Evolutionary conservation across 331 rosid genomes (phyloP).

Genomic region (Telfairia occidentalis): DNA sequence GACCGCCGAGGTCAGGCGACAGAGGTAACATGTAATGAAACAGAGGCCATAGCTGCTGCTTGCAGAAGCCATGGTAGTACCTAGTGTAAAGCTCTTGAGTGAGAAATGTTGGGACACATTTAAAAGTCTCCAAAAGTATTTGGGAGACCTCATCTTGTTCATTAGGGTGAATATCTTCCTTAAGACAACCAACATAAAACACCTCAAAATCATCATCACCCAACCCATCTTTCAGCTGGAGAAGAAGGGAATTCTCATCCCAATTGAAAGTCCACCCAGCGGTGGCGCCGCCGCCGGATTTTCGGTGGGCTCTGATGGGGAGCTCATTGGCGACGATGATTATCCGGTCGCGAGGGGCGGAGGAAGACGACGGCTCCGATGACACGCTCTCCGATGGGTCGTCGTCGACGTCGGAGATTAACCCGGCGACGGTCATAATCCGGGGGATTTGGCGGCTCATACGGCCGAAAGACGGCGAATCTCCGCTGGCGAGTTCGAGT

Average conservation of each 20-base stretch:
- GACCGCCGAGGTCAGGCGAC: slow-evolving; percentile 67
- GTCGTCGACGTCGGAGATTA: slow-evolving; percentile 50
- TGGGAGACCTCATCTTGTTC: slow-evolving; percentile 72
- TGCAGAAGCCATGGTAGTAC: slow-evolving; percentile 65
- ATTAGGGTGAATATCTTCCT: slow-evolving; percentile 47
- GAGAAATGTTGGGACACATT: slow-evolving; percentile 55
- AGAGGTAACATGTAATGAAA: slow-evolving; percentile 65
- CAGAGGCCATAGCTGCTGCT: slow-evolving; percentile 71
- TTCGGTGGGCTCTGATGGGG: slow-evolving; percentile 51
- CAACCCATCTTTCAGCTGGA: slow-evolving; percentile 56
- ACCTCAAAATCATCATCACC: slow-evolving; percentile 64
- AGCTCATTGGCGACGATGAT: slow-evolving; percentile 70
- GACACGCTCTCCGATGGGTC: slow-evolving; percentile 30
- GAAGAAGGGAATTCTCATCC: slow-evolving; percentile 63
- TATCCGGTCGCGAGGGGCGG: slow-evolving; percentile 39
- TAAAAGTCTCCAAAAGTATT: slow-evolving; percentile 37
- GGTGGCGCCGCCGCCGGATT: slow-evolving; percentile 22
- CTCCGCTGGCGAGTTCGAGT: slow-evolving; percentile 55
- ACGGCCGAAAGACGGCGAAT: slow-evolving; percentile 37
- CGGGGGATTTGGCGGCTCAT: slow-evolving; percentile 40
- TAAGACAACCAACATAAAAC: slow-evolving; percentile 54
- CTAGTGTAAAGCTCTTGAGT: slow-evolving; percentile 46
- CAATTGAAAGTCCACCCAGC: slow-evolving; percentile 50
- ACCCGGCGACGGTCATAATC: slow-evolving; percentile 54
- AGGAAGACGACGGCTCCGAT: slow-evolving; percentile 50